Evolutionary conservation across 2,329 filamentous ascomycete species (phyloP).

Genomic region (Esteya vermicola): DNA sequence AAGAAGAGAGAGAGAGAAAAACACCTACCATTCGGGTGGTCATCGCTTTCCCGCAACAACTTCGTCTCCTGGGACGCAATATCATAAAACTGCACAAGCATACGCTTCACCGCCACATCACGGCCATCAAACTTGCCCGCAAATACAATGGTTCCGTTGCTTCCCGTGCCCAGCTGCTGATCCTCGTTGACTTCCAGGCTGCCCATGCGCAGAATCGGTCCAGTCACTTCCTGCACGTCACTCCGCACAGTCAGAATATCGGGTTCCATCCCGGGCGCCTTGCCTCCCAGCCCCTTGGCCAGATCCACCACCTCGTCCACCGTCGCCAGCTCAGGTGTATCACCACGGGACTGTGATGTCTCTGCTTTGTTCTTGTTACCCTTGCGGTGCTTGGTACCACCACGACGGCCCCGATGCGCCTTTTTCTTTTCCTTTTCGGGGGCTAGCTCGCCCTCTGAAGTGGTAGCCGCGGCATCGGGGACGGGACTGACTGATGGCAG

Average conservation of each 20-base stretch:
- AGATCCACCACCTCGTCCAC: conserved; percentile 49
- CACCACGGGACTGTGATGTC: conserved; percentile 32
- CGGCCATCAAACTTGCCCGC: conserved; percentile 88
- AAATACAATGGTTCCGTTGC: conserved; percentile 94
- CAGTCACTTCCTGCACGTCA: conserved; percentile 45
- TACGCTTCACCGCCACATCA: conserved; percentile 88
- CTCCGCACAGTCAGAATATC: conserved; percentile 44
- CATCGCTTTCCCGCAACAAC: conserved; percentile 80
- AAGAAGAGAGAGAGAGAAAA: background rate
- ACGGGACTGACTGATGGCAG: too few relatives aligned
- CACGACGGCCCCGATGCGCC: conserved; percentile 55
- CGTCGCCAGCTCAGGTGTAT: conserved; percentile 26
- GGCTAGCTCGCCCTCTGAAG: conserved; percentile 9
- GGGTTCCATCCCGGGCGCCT: conserved; percentile 38
- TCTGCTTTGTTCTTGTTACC: conserved; percentile 32
- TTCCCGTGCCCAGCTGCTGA: conserved; percentile 59
- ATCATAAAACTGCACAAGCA: conserved; percentile 92
- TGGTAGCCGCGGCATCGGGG: too few relatives aligned
- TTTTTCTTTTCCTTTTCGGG: conserved; percentile 46
- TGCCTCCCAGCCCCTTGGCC: conserved; percentile 41
- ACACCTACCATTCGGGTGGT: conserved; percentile 65
- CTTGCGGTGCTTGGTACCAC: conserved; percentile 54
- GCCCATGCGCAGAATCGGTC: conserved; percentile 45
- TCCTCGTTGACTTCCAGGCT: conserved; percentile 51
- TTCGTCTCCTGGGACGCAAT: conserved; percentile 90